These are phyloP conservation scores for Cryoendolithus antarcticus DNA, from an alignment of 2,329 filamentous ascomycete species.

Conservation along the genomic window DNA sequence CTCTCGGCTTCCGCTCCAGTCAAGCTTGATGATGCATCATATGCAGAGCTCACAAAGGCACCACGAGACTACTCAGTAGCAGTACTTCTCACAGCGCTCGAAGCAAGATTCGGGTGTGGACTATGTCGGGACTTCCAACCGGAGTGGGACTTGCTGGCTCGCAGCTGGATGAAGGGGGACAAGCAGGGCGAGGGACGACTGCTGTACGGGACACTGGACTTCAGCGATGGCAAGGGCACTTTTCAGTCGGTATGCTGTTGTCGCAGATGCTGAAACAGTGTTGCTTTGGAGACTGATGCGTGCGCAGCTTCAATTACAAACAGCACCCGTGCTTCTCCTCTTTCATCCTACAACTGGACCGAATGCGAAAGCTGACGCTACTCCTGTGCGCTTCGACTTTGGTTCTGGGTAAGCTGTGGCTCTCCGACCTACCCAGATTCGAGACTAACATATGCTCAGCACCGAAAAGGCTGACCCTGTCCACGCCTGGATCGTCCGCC, in stretches of 20 bases:
- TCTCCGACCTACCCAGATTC: not conserved
- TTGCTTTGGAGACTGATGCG: slow-evolving; percentile 11
- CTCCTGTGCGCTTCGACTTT: slow-evolving; percentile 77
- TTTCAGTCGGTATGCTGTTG: slow-evolving; percentile 64
- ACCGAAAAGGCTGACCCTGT: slow-evolving; percentile 57
- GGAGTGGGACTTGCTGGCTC: slow-evolving; percentile 79
- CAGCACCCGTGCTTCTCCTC: slow-evolving; percentile 76
- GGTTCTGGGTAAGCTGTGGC: slow-evolving; percentile 51
- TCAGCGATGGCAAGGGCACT: slow-evolving; percentile 65
- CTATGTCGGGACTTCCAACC: slow-evolving; percentile 86
- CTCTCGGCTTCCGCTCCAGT: slow-evolving; percentile 43
- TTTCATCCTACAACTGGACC: slow-evolving; percentile 78
- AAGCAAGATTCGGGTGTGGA: slow-evolving; percentile 69
- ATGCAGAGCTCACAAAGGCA: slow-evolving; percentile 59
- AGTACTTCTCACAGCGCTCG: slow-evolving; percentile 76
- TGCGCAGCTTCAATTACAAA: slow-evolving; percentile 74
- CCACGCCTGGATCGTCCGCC: slow-evolving; percentile 64
- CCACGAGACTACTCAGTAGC: slow-evolving; percentile 76
- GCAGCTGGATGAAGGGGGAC: slow-evolving; percentile 79
- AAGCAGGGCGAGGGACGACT: slow-evolving; percentile 59
- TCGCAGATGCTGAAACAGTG: not conserved
- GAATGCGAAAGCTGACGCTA: slow-evolving; percentile 55
- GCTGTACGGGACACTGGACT: slow-evolving; percentile 78
- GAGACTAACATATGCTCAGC: slow-evolving; percentile 1
- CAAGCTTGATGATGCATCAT: slow-evolving; percentile 65